phyloP scores from a whole-genome alignment of 2,329 filamentous ascomycete species.

The Colletotrichum cuscutae region DNA sequence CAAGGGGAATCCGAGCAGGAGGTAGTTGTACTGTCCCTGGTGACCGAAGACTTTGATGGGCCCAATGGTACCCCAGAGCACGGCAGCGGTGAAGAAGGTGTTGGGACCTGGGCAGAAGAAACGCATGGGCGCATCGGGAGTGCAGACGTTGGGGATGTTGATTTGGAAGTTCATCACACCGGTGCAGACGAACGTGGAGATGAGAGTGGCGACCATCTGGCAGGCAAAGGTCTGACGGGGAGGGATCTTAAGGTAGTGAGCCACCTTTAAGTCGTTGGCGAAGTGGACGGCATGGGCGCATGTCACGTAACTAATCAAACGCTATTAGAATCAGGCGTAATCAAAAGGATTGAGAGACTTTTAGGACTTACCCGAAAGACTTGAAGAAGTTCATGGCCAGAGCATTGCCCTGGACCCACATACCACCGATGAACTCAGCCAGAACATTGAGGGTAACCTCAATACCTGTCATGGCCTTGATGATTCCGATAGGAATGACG shows the following conservation, averaged over 20 bases:
- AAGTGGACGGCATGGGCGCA: constrained; percentile 63
- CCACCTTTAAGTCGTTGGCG: constrained; percentile 59
- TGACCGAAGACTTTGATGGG: constrained; percentile 61
- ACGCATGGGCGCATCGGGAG: constrained; percentile 56
- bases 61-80: constrained; percentile 66
- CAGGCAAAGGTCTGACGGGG: constrained; percentile 68
- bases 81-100: constrained; percentile 66
- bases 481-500: constrained; percentile 57
- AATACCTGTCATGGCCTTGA: constrained; percentile 54
- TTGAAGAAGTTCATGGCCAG: constrained; percentile 61
- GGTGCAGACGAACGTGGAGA: constrained; percentile 62
- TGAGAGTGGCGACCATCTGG: constrained; percentile 67
- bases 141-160: constrained; percentile 60
- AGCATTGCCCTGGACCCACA: constrained; percentile 53
- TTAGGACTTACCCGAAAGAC: constrained; percentile 37
- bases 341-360: constrained; percentile 24
- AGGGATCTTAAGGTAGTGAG: constrained; percentile 70
- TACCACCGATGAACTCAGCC: constrained; percentile 59
- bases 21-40: constrained; percentile 58
- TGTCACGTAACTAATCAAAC: constrained; percentile 48
- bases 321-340: not conserved
- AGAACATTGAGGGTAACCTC: constrained; percentile 56
- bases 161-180: constrained; percentile 59
- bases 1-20: constrained; percentile 61
- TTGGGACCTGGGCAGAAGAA: constrained; percentile 64